Evolutionary conservation across 2,329 filamentous ascomycete species (phyloP).

Genomic region (Gnomoniopsis smithogilvyi): DNA sequence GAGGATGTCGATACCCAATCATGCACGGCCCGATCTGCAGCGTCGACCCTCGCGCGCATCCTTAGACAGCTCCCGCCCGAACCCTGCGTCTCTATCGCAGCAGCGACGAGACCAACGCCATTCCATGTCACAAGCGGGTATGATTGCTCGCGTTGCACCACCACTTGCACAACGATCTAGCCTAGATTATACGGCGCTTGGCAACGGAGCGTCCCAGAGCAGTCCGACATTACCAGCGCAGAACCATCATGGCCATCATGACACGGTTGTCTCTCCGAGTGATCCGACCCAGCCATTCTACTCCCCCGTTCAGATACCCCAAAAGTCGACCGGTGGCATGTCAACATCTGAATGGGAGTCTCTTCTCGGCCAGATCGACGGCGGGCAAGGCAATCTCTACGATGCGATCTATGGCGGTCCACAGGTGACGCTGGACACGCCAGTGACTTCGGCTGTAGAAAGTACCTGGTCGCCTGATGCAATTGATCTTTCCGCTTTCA

Average conservation of each 20-base stretch:
- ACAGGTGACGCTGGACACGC: constrained; percentile 42
- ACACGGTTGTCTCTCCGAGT: constrained; percentile 24
- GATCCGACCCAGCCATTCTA: constrained; percentile 31
- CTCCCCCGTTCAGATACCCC: constrained; percentile 29
- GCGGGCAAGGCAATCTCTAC: constrained; percentile 78
- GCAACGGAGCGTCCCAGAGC: constrained; percentile 42
- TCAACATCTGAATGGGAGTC: constrained; percentile 78
- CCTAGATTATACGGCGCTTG: constrained; percentile 58
- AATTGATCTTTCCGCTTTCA: constrained; percentile 52
- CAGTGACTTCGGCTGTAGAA: constrained; percentile 31
- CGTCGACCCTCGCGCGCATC: constrained; percentile 43
- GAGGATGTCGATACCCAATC: constrained; percentile 51
- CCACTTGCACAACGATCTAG: constrained; percentile 34
- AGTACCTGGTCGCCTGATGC: constrained; percentile 53
- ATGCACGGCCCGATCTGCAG: constrained; percentile 34
- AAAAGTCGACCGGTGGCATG: constrained; percentile 40
- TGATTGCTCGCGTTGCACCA: constrained; percentile 35
- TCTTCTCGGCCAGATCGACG: constrained; percentile 74
- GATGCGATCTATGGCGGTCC: constrained; percentile 75
- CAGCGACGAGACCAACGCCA: constrained; percentile 45
- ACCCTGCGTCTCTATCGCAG: constrained; percentile 28
- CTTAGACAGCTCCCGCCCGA: constrained; percentile 41
- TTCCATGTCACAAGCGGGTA: constrained; percentile 41
- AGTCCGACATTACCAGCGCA: constrained; percentile 48
- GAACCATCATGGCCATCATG: constrained; percentile 39